Evolutionary conservation across 805 yeast genomes (phyloP).

Genomic region (Cyberlindnera misumaiensis): DNA sequence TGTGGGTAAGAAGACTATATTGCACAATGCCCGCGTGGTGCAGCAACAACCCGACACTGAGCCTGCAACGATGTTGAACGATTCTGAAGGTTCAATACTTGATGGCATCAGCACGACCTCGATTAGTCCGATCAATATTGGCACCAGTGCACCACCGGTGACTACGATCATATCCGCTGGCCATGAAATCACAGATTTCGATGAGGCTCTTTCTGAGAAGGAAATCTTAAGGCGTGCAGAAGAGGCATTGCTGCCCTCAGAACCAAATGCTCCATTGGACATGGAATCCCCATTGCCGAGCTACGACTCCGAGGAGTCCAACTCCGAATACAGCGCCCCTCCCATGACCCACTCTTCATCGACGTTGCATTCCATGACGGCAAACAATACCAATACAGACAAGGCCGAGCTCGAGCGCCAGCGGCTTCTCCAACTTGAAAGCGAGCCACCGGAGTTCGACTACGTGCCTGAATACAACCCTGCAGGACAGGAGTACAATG

Average conservation of each 20-base stretch:
- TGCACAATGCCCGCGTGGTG: slow-evolving; percentile 5
- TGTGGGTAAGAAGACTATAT: slow-evolving; percentile 11
- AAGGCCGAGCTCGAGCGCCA: slow-evolving; percentile 34
- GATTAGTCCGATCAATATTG: slow-evolving; percentile 17
- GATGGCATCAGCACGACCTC: slow-evolving; percentile 19
- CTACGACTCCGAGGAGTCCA: slow-evolving; percentile 5
- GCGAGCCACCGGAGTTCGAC: slow-evolving; percentile 34
- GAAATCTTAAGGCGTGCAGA: slow-evolving; percentile 48
- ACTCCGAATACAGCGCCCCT: slow-evolving; percentile 1
- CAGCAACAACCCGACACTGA: slow-evolving; percentile 2
- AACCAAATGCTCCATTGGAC: slow-evolving; percentile 25
- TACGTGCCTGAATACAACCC: slow-evolving; percentile 21
- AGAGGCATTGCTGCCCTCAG: slow-evolving; percentile 58
- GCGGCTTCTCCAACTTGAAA: slow-evolving; percentile 32
- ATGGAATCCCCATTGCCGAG: slow-evolving; percentile 17
- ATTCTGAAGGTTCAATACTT: slow-evolving; percentile 1
- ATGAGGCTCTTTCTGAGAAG: slow-evolving; percentile 42
- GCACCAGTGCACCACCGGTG: not conserved
- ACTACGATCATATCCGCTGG: slow-evolving; percentile 5
- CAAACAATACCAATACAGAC: slow-evolving; percentile 19
- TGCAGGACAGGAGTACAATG: slow-evolving; percentile 1
- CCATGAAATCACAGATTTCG: slow-evolving; percentile 8
- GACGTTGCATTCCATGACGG: slow-evolving; percentile 4
- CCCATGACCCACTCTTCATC: slow-evolving; percentile 1
- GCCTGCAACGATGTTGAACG: not conserved